Base-by-base conservation (phyloP, 345 rosid species). In the Ceriops decandra region DNA sequence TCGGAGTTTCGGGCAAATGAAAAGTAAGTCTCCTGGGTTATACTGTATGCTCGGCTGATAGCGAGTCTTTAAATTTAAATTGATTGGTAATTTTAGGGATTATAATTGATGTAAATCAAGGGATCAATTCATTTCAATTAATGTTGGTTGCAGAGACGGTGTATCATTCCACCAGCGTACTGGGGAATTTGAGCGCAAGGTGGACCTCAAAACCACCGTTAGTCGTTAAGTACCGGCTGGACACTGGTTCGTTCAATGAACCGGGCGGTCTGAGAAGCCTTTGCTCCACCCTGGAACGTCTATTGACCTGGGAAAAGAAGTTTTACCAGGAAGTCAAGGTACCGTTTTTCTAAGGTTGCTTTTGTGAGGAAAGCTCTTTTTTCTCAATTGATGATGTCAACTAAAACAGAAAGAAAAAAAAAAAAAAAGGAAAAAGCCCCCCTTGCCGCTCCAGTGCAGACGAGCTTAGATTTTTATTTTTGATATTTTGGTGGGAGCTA, bases 291-390 rank as follows among this genome's bases (percentile, higher is more conserved):
- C 61, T 92, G 64, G 99, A 95, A 60, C 86, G 93, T 51, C 89
- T 95, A 68, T 84, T 88, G 83, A 98, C 98, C 60, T 91, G 99
- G 99, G 99, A 91, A 84, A 90, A 90, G 83, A 95, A 95, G 77
- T 92, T 90, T 31, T 95, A 88, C 31, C 87, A 84, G 57, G 99
- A 95, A 82, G 91, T 95, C 51, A 95, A 95, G 97, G 99, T 91
- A 74, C 4, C 15, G 13, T 30, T 8, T 30, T n/a, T 4, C 20
- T 49, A 9, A 33, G 2, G 1, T 33, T 33, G 6, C 35, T 33
- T 33, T 33, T 6, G 35, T 33, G 35, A 6, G 35, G 35, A 33
- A 33, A 33, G 6, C 35, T 33, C 35, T 33, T 33, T 33, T 33
- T 24, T 24, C 35, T 6, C 35, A 6, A 33, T 33, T 33, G 35